Conservation (phyloP, 371 early-diverging fungal genomes). For the Rhizopus sp. region DNA sequence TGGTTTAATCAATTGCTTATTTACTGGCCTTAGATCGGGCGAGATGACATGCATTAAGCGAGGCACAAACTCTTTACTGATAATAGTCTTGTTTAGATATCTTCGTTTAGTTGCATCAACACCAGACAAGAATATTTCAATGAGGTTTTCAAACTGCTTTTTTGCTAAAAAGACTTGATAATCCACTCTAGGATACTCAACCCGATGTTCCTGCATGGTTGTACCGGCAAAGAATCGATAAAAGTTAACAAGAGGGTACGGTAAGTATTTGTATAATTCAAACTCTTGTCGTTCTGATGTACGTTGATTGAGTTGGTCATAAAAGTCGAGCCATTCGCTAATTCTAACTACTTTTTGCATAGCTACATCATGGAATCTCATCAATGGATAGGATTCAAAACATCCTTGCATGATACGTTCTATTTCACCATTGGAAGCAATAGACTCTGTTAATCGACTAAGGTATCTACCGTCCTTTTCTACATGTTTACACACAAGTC, state of each 20-base stretch:
- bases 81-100: conserved; percentile 41
- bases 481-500: neutral
- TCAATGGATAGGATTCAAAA: conserved; percentile 86
- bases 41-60: conserved; percentile 75
- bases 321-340: conserved; percentile 82
- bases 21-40: conserved; percentile 75
- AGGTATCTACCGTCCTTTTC: conserved; percentile 41
- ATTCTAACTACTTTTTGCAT: conserved; percentile 62
- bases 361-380: conserved; percentile 77
- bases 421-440: conserved; percentile 75
- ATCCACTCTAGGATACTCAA: conserved; percentile 84
- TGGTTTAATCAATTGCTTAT: conserved; percentile 73
- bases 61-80: conserved; percentile 65
- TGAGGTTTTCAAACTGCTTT: conserved; percentile 60
- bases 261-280: conserved; percentile 65
- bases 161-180: conserved; percentile 63
- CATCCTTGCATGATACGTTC: conserved; percentile 89
- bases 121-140: conserved; percentile 54
- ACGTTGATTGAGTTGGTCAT: conserved; percentile 69
- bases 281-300: conserved; percentile 49
- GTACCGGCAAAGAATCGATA: conserved; percentile 84
- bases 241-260: conserved; percentile 75
- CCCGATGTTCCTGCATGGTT: conserved; percentile 53
- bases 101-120: conserved; percentile 54
- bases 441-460: conserved; percentile 49